Conservation (phyloP, 208 protist species). For the Leishmania turanica region DNA sequence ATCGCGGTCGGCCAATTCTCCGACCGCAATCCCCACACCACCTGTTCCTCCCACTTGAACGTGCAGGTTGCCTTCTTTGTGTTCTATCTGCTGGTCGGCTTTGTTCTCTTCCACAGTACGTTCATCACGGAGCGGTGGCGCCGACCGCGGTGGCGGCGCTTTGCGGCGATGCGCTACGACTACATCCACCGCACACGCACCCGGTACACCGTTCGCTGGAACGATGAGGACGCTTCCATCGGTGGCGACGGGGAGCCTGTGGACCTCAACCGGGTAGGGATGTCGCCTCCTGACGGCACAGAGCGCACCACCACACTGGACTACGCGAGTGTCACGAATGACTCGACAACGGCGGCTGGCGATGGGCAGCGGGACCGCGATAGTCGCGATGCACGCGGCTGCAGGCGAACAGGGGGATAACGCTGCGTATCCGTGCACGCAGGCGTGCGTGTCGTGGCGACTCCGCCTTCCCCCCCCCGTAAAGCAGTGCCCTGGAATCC, state of each 20-base stretch:
- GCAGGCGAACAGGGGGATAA: neutral
- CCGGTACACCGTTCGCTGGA: constrained; percentile 2
- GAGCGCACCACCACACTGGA: constrained; percentile 23
- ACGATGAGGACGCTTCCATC: constrained; percentile 6
- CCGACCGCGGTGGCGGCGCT: constrained; percentile 59
- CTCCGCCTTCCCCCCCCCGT: neutral
- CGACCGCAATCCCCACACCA: constrained; percentile 2
- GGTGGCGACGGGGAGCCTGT: constrained; percentile 18
- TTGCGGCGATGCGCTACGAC: constrained; percentile 30
- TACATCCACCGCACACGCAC: constrained; percentile 17
- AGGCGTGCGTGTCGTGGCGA: neutral
- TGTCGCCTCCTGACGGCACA: constrained; percentile 1
- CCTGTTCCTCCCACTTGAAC: constrained; percentile 43
- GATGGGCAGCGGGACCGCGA: neutral
- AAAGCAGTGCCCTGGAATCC: neutral
- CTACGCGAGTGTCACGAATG: constrained; percentile 30
- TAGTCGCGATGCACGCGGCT: neutral
- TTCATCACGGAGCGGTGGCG: constrained; percentile 65
- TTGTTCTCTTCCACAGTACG: constrained; percentile 41
- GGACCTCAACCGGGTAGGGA: neutral
- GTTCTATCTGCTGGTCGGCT: constrained; percentile 45
- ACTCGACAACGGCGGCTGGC: constrained; percentile 4
- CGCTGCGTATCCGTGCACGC: neutral
- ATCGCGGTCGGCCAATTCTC: constrained; percentile 26
- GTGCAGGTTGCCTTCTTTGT: constrained; percentile 50